Evolutionary conservation across 2,329 filamentous ascomycete genomes (phyloP), one percentile per base, ranked within the genome.

Genomic region (Verticillium nonalfalfae): DNA sequence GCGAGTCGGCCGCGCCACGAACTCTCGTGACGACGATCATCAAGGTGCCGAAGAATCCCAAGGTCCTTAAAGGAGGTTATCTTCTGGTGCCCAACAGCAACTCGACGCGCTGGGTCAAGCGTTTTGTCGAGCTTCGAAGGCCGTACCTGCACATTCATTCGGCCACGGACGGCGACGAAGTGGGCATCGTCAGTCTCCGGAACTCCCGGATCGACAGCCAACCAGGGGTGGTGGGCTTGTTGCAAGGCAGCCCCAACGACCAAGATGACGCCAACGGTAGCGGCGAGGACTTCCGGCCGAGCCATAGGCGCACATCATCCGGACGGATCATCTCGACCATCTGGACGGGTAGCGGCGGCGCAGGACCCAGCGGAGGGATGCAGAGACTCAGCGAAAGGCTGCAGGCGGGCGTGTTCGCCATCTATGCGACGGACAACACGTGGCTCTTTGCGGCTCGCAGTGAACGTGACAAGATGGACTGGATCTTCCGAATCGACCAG

Each of bases 401-500:
- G 74, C 83, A 85, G 68, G 83, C 86, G 4, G 89, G 90, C 66
- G 90, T 98, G 50, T 99, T 97, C 81, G 95, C 95, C 13, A 86
- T 99, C 58, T 99, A 98, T 72, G 94, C 91, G 52, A 91, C 90
- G 63, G 90, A 95, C 73, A 97, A 97, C 75, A 97, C 93, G 36
- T 99, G 93, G 85, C 81, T 99, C 50, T 98, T 99, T 74, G 91
- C 93, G 14, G 91, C 93, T 31, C 84, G 93, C 62, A 94, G 87
- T 69, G 94, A 97, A 78, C 84, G 88, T 57, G 93, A 97, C 74
- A 97, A 97, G 80, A 89, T 93, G 68, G 95, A 98, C 73, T 99
- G 95, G 95, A 97, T 99, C 68, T 85, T 96, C 74, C 89, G 90
- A 70, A 92, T 99, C 68, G 95, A 99, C 75, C 90, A 97, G 79